Evolutionary conservation across 2,329 filamentous ascomycete species (phyloP).

Genomic region (Geosmithia morbida): DNA sequence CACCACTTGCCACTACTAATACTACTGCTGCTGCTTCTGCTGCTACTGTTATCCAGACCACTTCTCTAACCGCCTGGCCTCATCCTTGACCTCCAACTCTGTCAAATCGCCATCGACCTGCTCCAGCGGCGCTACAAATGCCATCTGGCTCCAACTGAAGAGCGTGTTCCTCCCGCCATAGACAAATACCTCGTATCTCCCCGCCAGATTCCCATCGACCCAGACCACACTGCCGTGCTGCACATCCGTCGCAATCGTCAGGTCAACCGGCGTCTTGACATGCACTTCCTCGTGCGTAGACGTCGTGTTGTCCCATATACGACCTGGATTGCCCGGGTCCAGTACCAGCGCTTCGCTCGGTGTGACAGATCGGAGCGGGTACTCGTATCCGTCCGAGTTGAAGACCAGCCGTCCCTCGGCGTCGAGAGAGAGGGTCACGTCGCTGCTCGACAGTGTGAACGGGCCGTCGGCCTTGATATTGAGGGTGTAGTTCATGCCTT

Average conservation of each 20-base stretch:
- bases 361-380: conserved; percentile 31
- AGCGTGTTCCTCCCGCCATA: conserved; percentile 34
- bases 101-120: not conserved
- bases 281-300: conserved; percentile 23
- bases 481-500: conserved; percentile 30
- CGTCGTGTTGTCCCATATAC: conserved; percentile 35
- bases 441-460: conserved; percentile 27
- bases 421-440: conserved; percentile 23
- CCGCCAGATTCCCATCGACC: conserved; percentile 27
- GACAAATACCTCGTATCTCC: conserved; percentile 38
- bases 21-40: too few species aligned
- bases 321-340: conserved; percentile 29
- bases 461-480: conserved; percentile 19
- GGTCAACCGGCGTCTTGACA: conserved; percentile 14
- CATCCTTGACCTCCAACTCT: too few species aligned
- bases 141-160: conserved; percentile 43
- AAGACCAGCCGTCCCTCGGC: conserved; percentile 22
- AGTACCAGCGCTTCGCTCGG: conserved; percentile 28
- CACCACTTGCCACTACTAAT: too few species aligned
- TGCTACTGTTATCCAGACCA: too few species aligned
- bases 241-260: conserved; percentile 28
- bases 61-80: not conserved
- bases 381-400: conserved; percentile 24
- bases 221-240: conserved; percentile 32
- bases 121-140: conserved; percentile 34